Conservation (phyloP, 768 basidiomycete species). For the Crucibulum laeve region DNA sequence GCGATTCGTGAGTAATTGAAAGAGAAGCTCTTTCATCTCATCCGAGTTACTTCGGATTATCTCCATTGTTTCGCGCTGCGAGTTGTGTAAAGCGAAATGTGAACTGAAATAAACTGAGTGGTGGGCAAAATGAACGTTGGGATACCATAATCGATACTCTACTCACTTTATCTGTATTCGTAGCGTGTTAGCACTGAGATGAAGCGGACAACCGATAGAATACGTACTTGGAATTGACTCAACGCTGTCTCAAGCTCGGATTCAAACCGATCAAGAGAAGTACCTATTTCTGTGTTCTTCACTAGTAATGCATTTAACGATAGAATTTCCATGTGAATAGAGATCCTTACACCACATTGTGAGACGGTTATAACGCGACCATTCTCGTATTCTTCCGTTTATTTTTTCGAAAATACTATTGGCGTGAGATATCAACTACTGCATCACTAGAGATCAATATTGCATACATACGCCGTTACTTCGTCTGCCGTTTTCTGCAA, state of each 20-base stretch:
- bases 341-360: constrained; percentile 31
- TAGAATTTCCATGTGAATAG: not conserved
- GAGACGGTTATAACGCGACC: constrained; percentile 33
- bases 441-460: not conserved
- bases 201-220: constrained; percentile 2
- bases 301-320: constrained; percentile 22
- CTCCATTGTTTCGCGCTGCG: constrained; percentile 24
- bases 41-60: constrained; percentile 23
- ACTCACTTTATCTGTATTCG: constrained; percentile 18
- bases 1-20: constrained; percentile 30
- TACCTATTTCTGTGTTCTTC: constrained; percentile 39
- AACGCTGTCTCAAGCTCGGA: constrained; percentile 37
- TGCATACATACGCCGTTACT: constrained; percentile 32
- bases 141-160: not conserved
- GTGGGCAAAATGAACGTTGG: not conserved
- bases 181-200: not conserved
- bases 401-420: constrained; percentile 39
- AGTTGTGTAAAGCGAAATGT: constrained; percentile 20
- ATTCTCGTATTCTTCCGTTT: constrained; percentile 30
- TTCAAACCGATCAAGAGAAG: constrained; percentile 39
- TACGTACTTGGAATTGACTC: constrained; percentile 36
- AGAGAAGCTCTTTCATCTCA: constrained; percentile 32
- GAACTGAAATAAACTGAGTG: constrained; percentile 13
- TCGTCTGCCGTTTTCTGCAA: constrained; percentile 36
- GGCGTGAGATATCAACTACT: not conserved